Evolutionary conservation across 495 filamentous ascomycete genomes (phyloP).

Genomic region (Penicillium malachiteum): DNA sequence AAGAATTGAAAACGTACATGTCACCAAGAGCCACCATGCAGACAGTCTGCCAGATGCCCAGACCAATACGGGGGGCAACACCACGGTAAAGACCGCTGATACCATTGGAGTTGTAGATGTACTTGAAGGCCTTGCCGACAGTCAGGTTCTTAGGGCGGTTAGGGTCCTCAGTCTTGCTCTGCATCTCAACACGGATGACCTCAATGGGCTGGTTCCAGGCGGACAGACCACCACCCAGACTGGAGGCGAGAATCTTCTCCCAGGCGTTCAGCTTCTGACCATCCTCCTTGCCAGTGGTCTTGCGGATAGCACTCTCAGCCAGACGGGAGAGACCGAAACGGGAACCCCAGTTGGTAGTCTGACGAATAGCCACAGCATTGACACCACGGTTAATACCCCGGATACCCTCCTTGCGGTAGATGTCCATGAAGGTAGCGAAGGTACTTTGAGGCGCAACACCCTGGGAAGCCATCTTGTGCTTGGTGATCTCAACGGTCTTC

Average conservation of each 20-base stretch:
- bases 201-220: slow-evolving; percentile 99
- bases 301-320: slow-evolving; percentile 85
- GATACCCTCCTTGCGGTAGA: slow-evolving; percentile 93
- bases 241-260: slow-evolving; percentile 89
- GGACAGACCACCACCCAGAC: slow-evolving; percentile 86
- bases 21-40: slow-evolving; percentile 99
- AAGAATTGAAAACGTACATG: slow-evolving; percentile 65
- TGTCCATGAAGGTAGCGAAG: slow-evolving; percentile 92
- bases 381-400: slow-evolving; percentile 96
- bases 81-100: slow-evolving; percentile 93
- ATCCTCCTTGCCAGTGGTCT: slow-evolving; percentile 74
- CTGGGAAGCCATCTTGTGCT: slow-evolving; percentile 84
- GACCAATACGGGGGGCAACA: slow-evolving; percentile 87
- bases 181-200: slow-evolving; percentile 99
- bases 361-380: slow-evolving; percentile 95
- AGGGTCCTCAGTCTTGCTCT: slow-evolving; percentile 95
- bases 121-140: slow-evolving; percentile 85
- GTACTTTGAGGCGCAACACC: slow-evolving; percentile 86
- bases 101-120: slow-evolving; percentile 89
- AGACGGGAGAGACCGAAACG: slow-evolving; percentile 90
- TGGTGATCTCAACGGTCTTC: slow-evolving; percentile 99
- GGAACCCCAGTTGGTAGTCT: slow-evolving; percentile 99
- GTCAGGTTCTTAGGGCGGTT: slow-evolving; percentile 99
- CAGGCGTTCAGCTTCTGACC: slow-evolving; percentile 67
- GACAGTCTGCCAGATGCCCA: slow-evolving; percentile 98